phyloP scores from a whole-genome alignment of 805 yeast species.

The Maudiozyma saulgeensis region DNA sequence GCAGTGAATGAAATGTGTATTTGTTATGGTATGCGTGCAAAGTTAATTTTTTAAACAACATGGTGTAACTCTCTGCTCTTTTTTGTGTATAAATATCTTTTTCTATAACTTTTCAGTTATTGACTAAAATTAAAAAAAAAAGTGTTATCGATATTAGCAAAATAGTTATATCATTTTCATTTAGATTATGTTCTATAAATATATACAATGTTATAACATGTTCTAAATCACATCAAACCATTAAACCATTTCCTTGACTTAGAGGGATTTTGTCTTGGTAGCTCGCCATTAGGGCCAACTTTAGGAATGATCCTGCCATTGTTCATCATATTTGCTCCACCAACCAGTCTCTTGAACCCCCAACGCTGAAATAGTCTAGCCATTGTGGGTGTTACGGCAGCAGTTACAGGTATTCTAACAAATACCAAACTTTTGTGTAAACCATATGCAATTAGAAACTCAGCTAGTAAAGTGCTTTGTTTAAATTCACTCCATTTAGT shows the following conservation, averaged over 20 bases:
- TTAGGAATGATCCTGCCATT: slow-evolving; percentile 23
- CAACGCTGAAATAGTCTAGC: slow-evolving; percentile 55
- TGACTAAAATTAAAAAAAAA: too few relatives aligned
- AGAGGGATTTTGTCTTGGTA: slow-evolving; percentile 34
- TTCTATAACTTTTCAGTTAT: too few relatives aligned
- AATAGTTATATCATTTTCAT: too few relatives aligned
- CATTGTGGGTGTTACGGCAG: slow-evolving; percentile 79
- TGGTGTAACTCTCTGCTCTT: too few relatives aligned
- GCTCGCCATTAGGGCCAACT: slow-evolving; percentile 9
- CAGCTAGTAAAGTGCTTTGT: slow-evolving; percentile 54
- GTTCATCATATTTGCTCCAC: slow-evolving; percentile 33
- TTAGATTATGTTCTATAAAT: too few relatives aligned
- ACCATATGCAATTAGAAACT: slow-evolving; percentile 84
- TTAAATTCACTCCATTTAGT: slow-evolving; percentile 21
- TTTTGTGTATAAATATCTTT: too few relatives aligned
- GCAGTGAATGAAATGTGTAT: too few relatives aligned
- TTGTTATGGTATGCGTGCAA: too few relatives aligned
- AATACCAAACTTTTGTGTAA: slow-evolving; percentile 80
- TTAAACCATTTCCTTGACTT: slow-evolving; percentile 28
- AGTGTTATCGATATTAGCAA: too few relatives aligned
- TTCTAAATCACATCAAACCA: slow-evolving; percentile 20
- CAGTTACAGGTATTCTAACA: slow-evolving; percentile 80
- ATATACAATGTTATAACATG: background rate
- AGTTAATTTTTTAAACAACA: too few relatives aligned
- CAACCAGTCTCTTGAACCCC: slow-evolving; percentile 57